Conservation (phyloP, 2,329 filamentous ascomycete species). For the Diaporthe longicolla region DNA sequence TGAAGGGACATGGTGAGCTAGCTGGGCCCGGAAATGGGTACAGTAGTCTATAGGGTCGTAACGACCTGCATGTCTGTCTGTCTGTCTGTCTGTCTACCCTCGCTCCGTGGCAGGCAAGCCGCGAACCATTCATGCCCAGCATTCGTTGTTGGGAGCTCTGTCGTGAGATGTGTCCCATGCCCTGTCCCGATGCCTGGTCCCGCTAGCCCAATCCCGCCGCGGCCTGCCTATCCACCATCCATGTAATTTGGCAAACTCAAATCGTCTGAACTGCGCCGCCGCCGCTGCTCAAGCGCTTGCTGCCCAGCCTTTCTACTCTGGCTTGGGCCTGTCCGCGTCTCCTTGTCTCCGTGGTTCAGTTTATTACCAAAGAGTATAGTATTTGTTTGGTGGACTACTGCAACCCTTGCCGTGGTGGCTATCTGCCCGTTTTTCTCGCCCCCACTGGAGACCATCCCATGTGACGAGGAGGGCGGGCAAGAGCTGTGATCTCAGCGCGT, state of each 20-base stretch:
- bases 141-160: not conserved
- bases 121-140: constrained; percentile 25
- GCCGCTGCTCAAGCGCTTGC: constrained; percentile 64
- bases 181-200: not conserved
- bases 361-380: not conserved
- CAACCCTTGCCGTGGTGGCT: not conserved
- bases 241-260: constrained; percentile 19
- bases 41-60: constrained; percentile 12
- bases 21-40: constrained; percentile 1
- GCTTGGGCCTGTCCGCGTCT: not conserved
- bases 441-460: constrained; percentile 22
- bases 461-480: not conserved
- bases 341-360: not conserved
- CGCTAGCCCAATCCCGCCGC: constrained; percentile 3
- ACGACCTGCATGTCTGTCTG: not conserved
- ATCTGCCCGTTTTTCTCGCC: constrained; percentile 4
- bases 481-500: constrained; percentile 27
- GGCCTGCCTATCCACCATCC: not conserved
- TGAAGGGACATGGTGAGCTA: constrained; percentile 33
- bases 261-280: constrained; percentile 45
- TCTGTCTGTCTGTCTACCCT: not conserved
- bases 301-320: not conserved
- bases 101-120: constrained; percentile 27
- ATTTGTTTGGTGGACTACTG: too few species aligned
- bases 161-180: not conserved